Evolutionary conservation across 1,284 basidiomycete genomes (phyloP).

Genomic region (Lentinula novae-zelandiae): DNA sequence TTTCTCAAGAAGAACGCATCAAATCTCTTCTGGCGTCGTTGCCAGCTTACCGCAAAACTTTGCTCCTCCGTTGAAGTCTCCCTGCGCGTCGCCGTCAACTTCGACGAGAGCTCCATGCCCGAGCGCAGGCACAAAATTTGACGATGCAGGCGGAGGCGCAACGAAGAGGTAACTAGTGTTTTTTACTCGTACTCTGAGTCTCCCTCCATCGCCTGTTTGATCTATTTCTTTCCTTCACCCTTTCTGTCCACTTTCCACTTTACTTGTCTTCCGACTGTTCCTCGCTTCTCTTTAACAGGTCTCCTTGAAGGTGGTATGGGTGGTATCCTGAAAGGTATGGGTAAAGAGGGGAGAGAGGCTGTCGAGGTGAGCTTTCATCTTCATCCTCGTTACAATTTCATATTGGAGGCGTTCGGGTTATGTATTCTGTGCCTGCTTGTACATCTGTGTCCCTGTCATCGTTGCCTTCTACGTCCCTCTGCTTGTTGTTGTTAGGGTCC

Average conservation of each 20-base stretch:
- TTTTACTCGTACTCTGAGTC: neutral
- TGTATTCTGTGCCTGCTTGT: neutral
- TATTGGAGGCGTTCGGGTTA: too few relatives aligned
- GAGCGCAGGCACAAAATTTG: neutral
- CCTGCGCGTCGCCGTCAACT: neutral
- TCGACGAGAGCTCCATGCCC: neutral
- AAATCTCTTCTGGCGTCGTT: neutral
- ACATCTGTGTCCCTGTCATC: neutral
- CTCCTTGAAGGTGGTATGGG: neutral
- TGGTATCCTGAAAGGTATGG: neutral
- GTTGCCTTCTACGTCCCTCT: neutral
- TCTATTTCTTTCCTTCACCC: too few relatives aligned
- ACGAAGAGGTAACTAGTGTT: neutral
- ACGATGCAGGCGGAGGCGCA: neutral
- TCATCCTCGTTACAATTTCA: neutral
- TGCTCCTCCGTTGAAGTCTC: neutral
- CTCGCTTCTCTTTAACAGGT: neutral
- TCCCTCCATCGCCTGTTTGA: too few relatives aligned
- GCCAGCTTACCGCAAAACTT: neutral
- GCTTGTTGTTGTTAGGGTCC: too few relatives aligned
- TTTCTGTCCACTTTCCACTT: too few relatives aligned
- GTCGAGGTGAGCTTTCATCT: conserved; percentile 4
- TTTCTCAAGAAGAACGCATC: neutral
- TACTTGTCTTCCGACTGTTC: neutral
- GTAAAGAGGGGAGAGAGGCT: neutral